Conservation (phyloP, 306 rosid species). For the Trifolium subterraneum region DNA sequence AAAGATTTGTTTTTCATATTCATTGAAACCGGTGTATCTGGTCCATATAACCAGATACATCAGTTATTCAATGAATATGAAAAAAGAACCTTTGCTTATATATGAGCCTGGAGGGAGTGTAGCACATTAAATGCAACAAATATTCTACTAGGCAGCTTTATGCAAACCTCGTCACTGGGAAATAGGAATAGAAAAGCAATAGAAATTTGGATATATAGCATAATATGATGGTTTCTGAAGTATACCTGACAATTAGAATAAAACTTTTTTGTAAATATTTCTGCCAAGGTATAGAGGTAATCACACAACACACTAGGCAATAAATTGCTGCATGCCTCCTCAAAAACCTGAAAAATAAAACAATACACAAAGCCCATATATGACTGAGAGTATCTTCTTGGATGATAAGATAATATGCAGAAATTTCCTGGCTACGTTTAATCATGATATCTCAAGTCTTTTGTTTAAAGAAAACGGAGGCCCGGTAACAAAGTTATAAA, state of each 20-base stretch:
- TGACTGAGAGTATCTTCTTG: constrained; percentile 9
- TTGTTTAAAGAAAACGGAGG: constrained; percentile 18
- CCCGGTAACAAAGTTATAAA: not conserved
- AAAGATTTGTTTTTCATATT: too few relatives aligned
- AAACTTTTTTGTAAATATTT: constrained; percentile 71
- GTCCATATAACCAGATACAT: too few relatives aligned
- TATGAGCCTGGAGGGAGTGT: not conserved
- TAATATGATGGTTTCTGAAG: constrained; percentile 9
- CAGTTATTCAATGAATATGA: too few relatives aligned
- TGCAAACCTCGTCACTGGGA: constrained; percentile 17
- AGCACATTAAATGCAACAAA: not conserved
- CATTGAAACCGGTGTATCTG: too few relatives aligned
- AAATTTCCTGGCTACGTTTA: not conserved
- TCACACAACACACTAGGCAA: constrained; percentile 86
- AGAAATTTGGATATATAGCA: not conserved
- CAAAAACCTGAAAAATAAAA: constrained; percentile 69
- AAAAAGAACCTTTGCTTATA: too few relatives aligned
- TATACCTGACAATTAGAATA: constrained; percentile 92
- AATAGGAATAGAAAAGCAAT: constrained; percentile 7
- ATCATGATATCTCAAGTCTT: not conserved
- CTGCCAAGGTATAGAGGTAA: constrained; percentile 85
- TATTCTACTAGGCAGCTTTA: constrained; percentile 20
- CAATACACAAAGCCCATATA: constrained; percentile 8
- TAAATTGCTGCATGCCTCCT: constrained; percentile 86
- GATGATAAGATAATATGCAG: constrained; percentile 24